Conservation (phyloP, 2,329 filamentous ascomycete species). For the Colletotrichum spaethianum region DNA sequence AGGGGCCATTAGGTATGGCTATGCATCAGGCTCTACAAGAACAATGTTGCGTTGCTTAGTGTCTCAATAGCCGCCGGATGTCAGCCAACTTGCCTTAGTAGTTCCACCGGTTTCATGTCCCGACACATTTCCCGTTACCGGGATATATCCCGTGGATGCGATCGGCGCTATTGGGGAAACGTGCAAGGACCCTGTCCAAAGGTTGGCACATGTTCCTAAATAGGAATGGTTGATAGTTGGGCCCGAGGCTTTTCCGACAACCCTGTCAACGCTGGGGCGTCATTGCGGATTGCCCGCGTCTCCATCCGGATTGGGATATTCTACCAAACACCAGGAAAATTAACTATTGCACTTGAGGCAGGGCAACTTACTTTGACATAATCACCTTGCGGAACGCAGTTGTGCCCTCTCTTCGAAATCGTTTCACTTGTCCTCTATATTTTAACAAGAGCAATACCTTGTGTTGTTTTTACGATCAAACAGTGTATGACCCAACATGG, state of each 20-base stretch:
- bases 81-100: no score
- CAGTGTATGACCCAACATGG: neutral
- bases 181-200: neutral
- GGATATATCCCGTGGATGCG: no score
- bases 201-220: conserved; percentile 6
- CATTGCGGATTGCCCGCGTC: neutral
- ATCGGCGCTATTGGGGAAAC: no score
- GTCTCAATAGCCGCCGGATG: no score
- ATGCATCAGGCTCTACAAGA: no score
- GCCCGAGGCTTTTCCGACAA: neutral
- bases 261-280: neutral
- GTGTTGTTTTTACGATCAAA: neutral
- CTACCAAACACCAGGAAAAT: neutral
- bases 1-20: no score
- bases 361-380: neutral
- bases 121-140: no score
- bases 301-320: neutral
- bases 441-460: neutral
- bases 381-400: neutral
- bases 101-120: no score
- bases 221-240: neutral
- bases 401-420: neutral
- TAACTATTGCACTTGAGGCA: neutral
- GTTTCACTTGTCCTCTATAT: neutral
- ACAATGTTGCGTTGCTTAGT: no score